Evolutionary conservation across 108 stramenopile species (phyloP), one percentile per base, ranked within the genome.

Genomic region (Cylindrotheca closterium): DNA sequence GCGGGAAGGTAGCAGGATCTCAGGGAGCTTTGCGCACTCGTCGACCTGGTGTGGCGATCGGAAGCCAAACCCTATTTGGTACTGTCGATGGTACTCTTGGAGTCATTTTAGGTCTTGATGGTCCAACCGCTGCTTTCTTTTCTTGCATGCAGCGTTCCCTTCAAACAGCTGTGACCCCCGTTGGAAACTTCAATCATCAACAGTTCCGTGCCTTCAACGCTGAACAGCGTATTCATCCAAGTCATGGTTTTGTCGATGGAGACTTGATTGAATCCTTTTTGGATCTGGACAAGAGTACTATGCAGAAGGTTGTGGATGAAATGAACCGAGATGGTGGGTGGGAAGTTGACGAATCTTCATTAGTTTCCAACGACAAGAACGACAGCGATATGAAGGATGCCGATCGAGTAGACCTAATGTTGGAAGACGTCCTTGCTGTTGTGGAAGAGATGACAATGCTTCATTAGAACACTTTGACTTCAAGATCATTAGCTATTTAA

Each of bases 51-150:
- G 81, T 90, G 26, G 68, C 74, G 1, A 73, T 84, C 34, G 92
- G 92, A 4, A 88, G 87, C 61, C 89, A 90, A 51, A 88, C 96
- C 19, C 69, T 99, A 31, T 99, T 94, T 80, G 96, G 93, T 17
- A 98, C 97, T 24, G 92, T 96, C 0, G 92, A 93, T 60, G 99
- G 99, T 15, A 91, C 85, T 50, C 74, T 99, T 15, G 99, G 99
- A 1, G 82, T 78, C 17, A 84, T 98, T 63, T 65, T 98, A 17
- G 82, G 95, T 3, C 71, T 99, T 45, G 79, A 92, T 42, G 91
- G 84, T 33, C 69, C 78, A 7, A 94, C 96, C 24, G 84, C 89
- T 58, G 85, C 84, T 19, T 94, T 97, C 79, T 87, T 98, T 47
- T 55, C 68, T 15, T 71, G 89, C 23, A 65, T 99, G 37, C 86